A percentile compares a stretch with the other conserved stretches of the same genome.
phyloP scores from a whole-genome alignment of 345 rosid species.

The Pistacia atlantica region DNA sequence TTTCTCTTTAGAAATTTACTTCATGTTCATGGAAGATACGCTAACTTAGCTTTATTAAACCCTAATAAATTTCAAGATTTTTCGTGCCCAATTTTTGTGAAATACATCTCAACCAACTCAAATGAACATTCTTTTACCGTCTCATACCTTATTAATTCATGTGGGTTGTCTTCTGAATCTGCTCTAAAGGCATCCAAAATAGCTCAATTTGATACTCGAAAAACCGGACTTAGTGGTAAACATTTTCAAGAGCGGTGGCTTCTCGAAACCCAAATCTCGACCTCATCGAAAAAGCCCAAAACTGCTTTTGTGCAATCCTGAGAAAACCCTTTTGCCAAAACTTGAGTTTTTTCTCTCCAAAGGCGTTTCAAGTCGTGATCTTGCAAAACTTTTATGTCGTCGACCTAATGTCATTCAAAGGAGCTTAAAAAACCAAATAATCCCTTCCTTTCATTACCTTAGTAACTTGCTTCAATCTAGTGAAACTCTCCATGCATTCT shows the following conservation, averaged over 20 bases:
- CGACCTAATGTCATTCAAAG: neutral
- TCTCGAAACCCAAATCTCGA: slow-evolving; percentile 25
- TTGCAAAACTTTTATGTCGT: neutral
- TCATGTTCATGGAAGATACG: too few species aligned
- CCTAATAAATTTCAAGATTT: too few species aligned
- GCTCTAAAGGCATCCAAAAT: slow-evolving; percentile 6
- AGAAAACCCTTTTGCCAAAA: slow-evolving; percentile 32
- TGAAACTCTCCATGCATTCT: neutral
- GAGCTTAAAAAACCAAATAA: slow-evolving; percentile 16
- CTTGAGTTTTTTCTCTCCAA: slow-evolving; percentile 23
- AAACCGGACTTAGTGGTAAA: slow-evolving; percentile 25
- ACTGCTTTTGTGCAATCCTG: slow-evolving; percentile 8
- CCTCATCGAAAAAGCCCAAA: neutral
- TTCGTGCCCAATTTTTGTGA: too few species aligned
- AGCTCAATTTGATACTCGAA: slow-evolving; percentile 18
- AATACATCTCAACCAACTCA: too few species aligned
- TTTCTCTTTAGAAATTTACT: too few species aligned
- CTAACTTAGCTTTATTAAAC: too few species aligned
- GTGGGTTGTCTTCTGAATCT: too few species aligned
- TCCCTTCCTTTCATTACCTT: slow-evolving; percentile 7
- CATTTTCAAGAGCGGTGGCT: slow-evolving; percentile 15
- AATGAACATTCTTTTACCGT: too few species aligned
- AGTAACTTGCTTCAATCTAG: slow-evolving; percentile 15
- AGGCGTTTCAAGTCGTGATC: slow-evolving; percentile 17
- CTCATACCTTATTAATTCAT: too few species aligned